Conservation (phyloP, 805 yeast genomes). For the Lipomyces orientalis region DNA sequence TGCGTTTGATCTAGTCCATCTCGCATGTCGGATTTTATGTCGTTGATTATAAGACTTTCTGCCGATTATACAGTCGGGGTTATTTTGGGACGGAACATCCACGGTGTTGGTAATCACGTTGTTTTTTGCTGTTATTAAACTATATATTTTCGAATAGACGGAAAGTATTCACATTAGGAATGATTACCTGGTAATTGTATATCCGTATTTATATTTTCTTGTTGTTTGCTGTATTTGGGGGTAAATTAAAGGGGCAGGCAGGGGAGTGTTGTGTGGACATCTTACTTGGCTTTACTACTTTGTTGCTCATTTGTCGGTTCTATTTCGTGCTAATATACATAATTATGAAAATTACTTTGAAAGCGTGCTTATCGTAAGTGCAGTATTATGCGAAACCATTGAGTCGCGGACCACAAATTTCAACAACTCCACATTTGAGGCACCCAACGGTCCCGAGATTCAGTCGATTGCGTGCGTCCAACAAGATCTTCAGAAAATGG, state of each 20-base stretch:
- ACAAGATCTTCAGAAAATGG: too few relatives aligned
- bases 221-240: not conserved
- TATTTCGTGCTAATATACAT: not conserved
- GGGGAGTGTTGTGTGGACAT: constrained; percentile 3
- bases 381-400: too few relatives aligned
- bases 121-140: not conserved
- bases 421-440: too few relatives aligned
- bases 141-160: not conserved
- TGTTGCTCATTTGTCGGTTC: not conserved
- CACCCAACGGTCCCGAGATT: too few relatives aligned
- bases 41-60: not conserved
- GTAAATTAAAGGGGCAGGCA: not conserved
- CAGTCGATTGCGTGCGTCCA: too few relatives aligned
- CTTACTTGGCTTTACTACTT: not conserved
- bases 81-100: constrained; percentile 1
- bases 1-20: not conserved
- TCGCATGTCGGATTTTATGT: not conserved
- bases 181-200: not conserved
- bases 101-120: constrained; percentile 4
- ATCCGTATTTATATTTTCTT: not conserved
- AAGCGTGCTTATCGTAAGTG: too few relatives aligned
- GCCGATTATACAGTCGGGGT: not conserved
- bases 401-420: too few relatives aligned
- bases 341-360: not conserved
- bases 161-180: not conserved